Conservation (phyloP, 2,329 filamentous ascomycete species). For the Aureobasidium sp. region DNA sequence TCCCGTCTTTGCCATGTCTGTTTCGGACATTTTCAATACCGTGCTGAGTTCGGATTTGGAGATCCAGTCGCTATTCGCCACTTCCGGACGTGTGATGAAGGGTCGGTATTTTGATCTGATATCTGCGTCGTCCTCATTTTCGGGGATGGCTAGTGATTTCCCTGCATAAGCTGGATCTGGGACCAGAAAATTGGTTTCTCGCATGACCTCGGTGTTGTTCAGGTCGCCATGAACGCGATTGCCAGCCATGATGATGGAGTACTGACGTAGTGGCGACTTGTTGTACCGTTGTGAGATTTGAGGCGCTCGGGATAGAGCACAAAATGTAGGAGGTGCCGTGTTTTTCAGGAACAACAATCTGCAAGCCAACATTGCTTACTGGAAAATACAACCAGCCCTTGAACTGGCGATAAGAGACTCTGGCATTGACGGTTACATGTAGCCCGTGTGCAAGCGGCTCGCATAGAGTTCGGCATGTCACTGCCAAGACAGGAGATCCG, state of each 20-base stretch:
- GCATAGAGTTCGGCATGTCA: background rate
- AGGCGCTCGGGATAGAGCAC: background rate
- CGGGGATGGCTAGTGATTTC: conserved; percentile 37
- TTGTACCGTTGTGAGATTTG: background rate
- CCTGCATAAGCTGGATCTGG: conserved; percentile 17
- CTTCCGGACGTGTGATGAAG: conserved; percentile 42
- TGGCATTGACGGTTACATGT: background rate
- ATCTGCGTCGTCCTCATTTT: conserved; percentile 39
- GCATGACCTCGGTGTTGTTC: conserved; percentile 22
- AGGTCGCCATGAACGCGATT: conserved; percentile 19
- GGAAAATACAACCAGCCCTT: background rate
- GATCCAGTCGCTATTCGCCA: conserved; percentile 48
- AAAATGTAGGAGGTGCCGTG: background rate
- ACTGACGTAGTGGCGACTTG: background rate
- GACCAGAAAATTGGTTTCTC: conserved; percentile 15
- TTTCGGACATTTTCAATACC: conserved; percentile 44
- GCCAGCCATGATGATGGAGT: background rate
- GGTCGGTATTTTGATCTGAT: conserved; percentile 49
- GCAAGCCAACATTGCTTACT: background rate
- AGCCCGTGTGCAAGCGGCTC: background rate
- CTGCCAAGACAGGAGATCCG: background rate
- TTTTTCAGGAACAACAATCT: background rate
- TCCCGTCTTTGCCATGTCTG: conserved; percentile 34
- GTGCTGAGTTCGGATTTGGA: conserved; percentile 49
- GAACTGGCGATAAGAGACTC: background rate